These are phyloP conservation scores for Miscanthus lutarioriparius DNA, from an alignment of 176 grass and related monocot species.

Conservation along the genomic window DNA sequence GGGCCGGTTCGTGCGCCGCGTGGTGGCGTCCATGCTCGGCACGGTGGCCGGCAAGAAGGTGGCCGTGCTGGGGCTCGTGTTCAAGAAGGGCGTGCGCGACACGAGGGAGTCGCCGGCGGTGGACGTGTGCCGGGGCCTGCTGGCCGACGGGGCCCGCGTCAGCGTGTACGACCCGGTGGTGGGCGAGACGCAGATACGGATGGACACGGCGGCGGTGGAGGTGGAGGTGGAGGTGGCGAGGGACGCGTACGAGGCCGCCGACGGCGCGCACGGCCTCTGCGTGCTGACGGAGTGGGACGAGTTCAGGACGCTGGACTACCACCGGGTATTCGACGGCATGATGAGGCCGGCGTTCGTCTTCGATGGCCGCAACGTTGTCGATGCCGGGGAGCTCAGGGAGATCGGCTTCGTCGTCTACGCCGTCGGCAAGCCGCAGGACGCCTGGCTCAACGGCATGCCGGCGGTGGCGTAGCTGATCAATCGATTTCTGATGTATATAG, in stretches of 20 bases:
- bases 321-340: slow-evolving; percentile 46
- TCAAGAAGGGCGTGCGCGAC: slow-evolving; percentile 53
- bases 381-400: slow-evolving; percentile 51
- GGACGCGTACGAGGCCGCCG: slow-evolving; percentile 55
- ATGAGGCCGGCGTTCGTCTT: slow-evolving; percentile 58
- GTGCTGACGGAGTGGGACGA: slow-evolving; percentile 68
- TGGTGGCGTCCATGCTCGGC: slow-evolving; percentile 61
- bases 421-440: slow-evolving; percentile 56
- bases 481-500: too few relatives aligned
- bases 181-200: slow-evolving; percentile 47
- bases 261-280: slow-evolving; percentile 50
- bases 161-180: slow-evolving; percentile 53
- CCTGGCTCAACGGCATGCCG: slow-evolving; percentile 27
- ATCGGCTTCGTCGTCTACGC: slow-evolving; percentile 67
- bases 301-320: slow-evolving; percentile 51
- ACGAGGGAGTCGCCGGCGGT: slow-evolving; percentile 56
- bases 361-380: slow-evolving; percentile 55
- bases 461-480: slow-evolving; percentile 33
- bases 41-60: slow-evolving; percentile 65
- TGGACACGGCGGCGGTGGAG: background rate
- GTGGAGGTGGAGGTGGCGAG: slow-evolving; percentile 28
- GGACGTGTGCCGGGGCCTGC: slow-evolving; percentile 48
- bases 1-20: slow-evolving; percentile 53
- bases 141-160: slow-evolving; percentile 43
- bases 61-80: slow-evolving; percentile 54